Conservation (phyloP, 179 eudicot genomes). For the Pouteria campechiana region DNA sequence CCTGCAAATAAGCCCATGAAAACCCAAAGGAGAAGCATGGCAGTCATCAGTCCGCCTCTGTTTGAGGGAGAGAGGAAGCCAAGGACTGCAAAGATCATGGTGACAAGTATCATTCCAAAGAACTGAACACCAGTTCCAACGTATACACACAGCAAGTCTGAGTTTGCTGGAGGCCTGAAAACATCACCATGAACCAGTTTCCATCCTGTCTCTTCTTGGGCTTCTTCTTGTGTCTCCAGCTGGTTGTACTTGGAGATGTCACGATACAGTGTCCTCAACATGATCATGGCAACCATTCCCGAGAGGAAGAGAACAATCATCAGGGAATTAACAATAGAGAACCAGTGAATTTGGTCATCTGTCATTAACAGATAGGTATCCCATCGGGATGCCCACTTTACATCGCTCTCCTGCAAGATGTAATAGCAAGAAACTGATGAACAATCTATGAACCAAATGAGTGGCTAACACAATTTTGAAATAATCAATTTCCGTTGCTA, state of each 20-base stretch:
- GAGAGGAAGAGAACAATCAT: slow-evolving; percentile 49
- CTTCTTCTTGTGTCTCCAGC: slow-evolving; percentile 33
- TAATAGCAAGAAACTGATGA: background rate
- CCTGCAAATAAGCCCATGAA: slow-evolving; percentile 48
- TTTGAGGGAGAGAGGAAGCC: slow-evolving; percentile 46
- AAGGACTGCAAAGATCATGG: slow-evolving; percentile 32
- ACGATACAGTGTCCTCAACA: slow-evolving; percentile 36
- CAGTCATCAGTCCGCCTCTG: slow-evolving; percentile 45
- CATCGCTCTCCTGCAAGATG: slow-evolving; percentile 24
- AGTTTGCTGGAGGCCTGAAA: slow-evolving; percentile 33
- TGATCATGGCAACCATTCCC: slow-evolving; percentile 50
- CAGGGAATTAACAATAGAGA: slow-evolving; percentile 42
- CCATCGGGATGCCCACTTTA: slow-evolving; percentile 49
- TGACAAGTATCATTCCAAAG: slow-evolving; percentile 37
- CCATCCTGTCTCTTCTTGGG: slow-evolving; percentile 41
- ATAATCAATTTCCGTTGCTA: too few species aligned
- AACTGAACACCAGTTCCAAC: slow-evolving; percentile 47
- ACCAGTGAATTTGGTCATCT: slow-evolving; percentile 41
- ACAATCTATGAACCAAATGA: too few species aligned
- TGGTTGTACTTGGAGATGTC: slow-evolving; percentile 43
- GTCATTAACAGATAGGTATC: slow-evolving; percentile 41
- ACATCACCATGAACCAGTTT: slow-evolving; percentile 40
- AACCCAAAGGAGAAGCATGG: slow-evolving; percentile 36
- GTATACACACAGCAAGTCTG: slow-evolving; percentile 36
- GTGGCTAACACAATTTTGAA: too few species aligned